Evolutionary conservation across 2,329 filamentous ascomycete species (phyloP), one percentile per base, ranked within the genome.

Genomic region (Penicillium sp.): DNA sequence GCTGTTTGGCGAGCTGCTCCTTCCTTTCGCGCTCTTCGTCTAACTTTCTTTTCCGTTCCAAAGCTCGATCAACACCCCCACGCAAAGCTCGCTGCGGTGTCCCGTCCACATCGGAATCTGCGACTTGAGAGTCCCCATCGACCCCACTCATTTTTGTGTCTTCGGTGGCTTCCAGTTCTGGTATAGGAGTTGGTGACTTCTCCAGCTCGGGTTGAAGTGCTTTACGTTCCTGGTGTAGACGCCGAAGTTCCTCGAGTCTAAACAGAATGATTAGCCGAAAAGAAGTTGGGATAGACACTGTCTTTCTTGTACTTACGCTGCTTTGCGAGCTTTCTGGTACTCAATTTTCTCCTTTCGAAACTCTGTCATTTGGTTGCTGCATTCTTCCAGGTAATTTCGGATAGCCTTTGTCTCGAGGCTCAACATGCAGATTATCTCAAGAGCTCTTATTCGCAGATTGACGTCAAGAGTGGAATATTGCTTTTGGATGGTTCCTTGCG

Each of bases 291-390:
- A 26, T 4, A 26, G 26, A 26, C 26, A 26, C 5, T 29, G 5
- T 29, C 23, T 56, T 30, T 44, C 8, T 7, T 53, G 4, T 31
- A 82, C 85, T 79, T 80, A 86, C 82, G 82, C 78, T 67, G 81
- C 78, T 75, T 89, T 90, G 66, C 91, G 88, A 69, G 91, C 87
- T 67, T 93, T 87, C 78, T 98, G 94, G 78, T 88, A 90, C 67
- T 96, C 92, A 64, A 97, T 97, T 81, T 97, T 97, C 74, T 96
- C 91, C 77, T 99, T 99, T 54, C 95, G 89, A 72, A 96, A 92
- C 58, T 89, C 88, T 1, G 95, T 99, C 93, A 98, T 97, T 58
- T 92, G 91, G 72, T 94, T 91, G 66, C 91, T 92, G 78, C 93
- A 96, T 65, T 94, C 90, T 68, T 97, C 92, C 83, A 99, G 90